A percentile compares a stretch with the other conserved stretches of the same genome.
Conservation (phyloP, 345 rosid genomes). For the Brassica carinata region DNA sequence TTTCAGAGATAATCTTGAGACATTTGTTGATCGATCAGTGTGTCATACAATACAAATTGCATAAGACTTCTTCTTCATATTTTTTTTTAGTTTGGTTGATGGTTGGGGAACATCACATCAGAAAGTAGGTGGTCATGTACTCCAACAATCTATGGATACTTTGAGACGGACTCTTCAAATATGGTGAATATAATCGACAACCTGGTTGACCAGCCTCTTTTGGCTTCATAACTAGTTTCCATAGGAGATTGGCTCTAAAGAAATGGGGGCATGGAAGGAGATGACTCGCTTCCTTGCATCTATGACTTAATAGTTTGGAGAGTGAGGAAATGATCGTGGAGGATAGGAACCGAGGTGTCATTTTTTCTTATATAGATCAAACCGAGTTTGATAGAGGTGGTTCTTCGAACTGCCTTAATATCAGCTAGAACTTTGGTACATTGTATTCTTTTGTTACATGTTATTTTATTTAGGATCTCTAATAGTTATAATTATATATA, state of each 20-base stretch:
- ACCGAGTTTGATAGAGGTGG: not conserved
- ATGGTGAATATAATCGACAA: not conserved
- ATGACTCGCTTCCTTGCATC: not conserved
- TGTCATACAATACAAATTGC: not conserved
- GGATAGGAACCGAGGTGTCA: not conserved
- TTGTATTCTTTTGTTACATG: not conserved
- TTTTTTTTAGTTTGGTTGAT: not conserved
- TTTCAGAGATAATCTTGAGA: not conserved
- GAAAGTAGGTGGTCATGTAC: not conserved
- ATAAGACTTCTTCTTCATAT: not conserved
- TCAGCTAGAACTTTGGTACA: not conserved
- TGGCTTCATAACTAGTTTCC: not conserved
- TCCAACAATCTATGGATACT: not conserved
- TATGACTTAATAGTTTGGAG: not conserved
- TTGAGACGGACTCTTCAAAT: not conserved
- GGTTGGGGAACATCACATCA: slow-evolving; percentile 10
- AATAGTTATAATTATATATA: not conserved
- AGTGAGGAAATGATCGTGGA: too few relatives aligned
- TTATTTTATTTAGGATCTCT: not conserved
- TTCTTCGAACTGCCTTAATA: not conserved
- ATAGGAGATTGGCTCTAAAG: too few relatives aligned
- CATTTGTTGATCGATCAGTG: not conserved
- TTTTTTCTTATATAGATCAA: not conserved
- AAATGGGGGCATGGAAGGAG: too few relatives aligned
- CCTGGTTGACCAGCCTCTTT: too few relatives aligned